Percentiles rank a stretch among this genome's conserved stretches.
Evolutionary conservation across 2,329 filamentous ascomycete species (phyloP).

Genomic region (Dendryphion nanum): DNA sequence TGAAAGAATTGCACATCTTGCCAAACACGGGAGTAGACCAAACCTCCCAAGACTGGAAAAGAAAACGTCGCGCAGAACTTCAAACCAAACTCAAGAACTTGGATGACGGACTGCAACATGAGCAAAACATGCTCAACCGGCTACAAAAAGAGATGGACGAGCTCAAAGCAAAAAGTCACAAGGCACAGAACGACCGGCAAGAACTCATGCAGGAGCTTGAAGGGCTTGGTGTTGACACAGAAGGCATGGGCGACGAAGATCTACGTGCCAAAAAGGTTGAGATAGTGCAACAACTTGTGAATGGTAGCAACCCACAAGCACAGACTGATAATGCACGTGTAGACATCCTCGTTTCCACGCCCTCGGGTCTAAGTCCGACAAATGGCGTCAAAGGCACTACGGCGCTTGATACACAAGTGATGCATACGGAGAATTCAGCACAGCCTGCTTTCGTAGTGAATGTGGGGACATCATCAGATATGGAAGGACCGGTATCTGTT

Average conservation of each 20-base stretch:
- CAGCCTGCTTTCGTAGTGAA: too few relatives aligned
- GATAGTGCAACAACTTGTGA: constrained; percentile 29
- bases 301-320: too few relatives aligned
- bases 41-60: constrained; percentile 26
- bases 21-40: too few relatives aligned
- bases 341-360: too few relatives aligned
- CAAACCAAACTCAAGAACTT: constrained; percentile 47
- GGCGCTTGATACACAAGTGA: too few relatives aligned
- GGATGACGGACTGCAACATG: constrained; percentile 45
- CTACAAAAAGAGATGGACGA: constrained; percentile 48
- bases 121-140: constrained; percentile 39
- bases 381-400: too few relatives aligned
- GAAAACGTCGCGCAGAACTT: constrained; percentile 48
- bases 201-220: constrained; percentile 51
- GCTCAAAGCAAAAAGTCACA: constrained; percentile 38
- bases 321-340: too few relatives aligned
- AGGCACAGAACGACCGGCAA: constrained; percentile 41
- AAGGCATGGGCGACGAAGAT: constrained; percentile 46
- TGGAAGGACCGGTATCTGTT: too few relatives aligned
- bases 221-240: constrained; percentile 47
- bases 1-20: background rate
- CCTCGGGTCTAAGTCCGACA: too few relatives aligned
- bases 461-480: too few relatives aligned
- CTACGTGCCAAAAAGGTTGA: constrained; percentile 44
- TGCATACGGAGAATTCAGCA: too few relatives aligned